Base-by-base conservation (phyloP, 352 stramenopile genomes). In the Pythium plurisporium region DNA sequence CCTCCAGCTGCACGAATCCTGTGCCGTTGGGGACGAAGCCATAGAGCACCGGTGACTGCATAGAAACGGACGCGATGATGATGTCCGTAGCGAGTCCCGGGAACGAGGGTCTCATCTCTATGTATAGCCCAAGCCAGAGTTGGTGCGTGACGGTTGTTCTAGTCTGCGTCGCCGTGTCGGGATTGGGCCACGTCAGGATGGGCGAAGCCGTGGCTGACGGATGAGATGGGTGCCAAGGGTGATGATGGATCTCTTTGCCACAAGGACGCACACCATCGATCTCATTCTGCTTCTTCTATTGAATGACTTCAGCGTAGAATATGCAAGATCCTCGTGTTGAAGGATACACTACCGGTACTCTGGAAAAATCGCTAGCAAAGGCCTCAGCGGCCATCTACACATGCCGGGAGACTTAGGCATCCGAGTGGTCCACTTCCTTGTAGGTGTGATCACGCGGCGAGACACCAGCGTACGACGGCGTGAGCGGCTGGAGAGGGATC, bases 401-500 rank as follows among this genome's bases (percentile, higher is more conserved):
- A 38, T 38, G 15, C 33, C 10, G 15, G 33, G 33, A 38, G 9
- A 38, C 15, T 50, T 55, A 62, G 17, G 43, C 54, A 11, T n/a
- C n/a, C 25, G n/a, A n/a, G n/a, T 33, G 26, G 7, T n/a, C 42
- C 5, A 65, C 42, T 23, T 65, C 58, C 40, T 55, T 53, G 49
- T 65, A 65, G 29, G 58, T 43, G 42, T 59, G 49, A 12, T 31
- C 43, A 15, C 38, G 29, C 15, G 48, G 58, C 19, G 58, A 59
- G 20, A 59, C 19, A 15, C 31, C 43, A 17, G 10, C 51, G 58
- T 50, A 65, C 12, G 58, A 45, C 11, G 58, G 49, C 29, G 58
- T 64, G 40, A 64, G 57, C 20, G 57, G 57, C 41, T 64, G 57
- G 22, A 64, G 48, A 9, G 57, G 57, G 10, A 64, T 46, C 47